Conservation (phyloP, 805 yeast species). For the Candida boleticola region DNA sequence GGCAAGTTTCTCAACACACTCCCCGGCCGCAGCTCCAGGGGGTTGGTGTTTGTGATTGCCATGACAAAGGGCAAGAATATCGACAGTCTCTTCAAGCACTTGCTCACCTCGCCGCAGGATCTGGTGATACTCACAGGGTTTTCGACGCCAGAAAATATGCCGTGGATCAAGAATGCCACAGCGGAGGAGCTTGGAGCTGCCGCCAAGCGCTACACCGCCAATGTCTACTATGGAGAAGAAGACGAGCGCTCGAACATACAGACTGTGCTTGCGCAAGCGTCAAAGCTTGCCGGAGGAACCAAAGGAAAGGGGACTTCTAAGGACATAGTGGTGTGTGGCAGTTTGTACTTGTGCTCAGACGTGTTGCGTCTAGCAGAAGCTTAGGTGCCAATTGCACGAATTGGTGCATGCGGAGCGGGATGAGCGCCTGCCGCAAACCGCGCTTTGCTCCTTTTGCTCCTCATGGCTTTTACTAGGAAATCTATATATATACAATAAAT, state of each 20-base stretch:
- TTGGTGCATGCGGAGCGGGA: too few species aligned
- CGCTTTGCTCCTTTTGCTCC: too few species aligned
- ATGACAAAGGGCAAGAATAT: slow-evolving; percentile 73
- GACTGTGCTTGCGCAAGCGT: slow-evolving; percentile 2
- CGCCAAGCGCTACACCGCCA: slow-evolving; percentile 18
- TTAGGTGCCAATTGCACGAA: slow-evolving; percentile 6
- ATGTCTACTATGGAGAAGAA: slow-evolving; percentile 13
- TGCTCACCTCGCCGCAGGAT: slow-evolving; percentile 50
- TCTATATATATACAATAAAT: too few species aligned
- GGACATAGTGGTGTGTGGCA: slow-evolving; percentile 39
- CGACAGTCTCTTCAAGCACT: slow-evolving; percentile 46
- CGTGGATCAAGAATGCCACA: slow-evolving; percentile 70
- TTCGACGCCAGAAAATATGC: slow-evolving; percentile 81
- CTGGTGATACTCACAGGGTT: slow-evolving; percentile 62
- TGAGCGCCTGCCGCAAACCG: too few species aligned
- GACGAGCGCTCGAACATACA: background rate
- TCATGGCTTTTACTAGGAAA: too few species aligned
- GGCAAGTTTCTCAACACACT: slow-evolving; percentile 44
- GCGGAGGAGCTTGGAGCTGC: slow-evolving; percentile 26
- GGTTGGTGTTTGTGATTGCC: slow-evolving; percentile 64
- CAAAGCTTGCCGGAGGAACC: slow-evolving; percentile 4
- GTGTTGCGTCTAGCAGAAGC: slow-evolving; percentile 22
- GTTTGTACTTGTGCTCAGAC: slow-evolving; percentile 42
- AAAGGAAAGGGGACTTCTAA: slow-evolving; percentile 20
- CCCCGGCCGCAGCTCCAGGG: slow-evolving; percentile 18